Evolutionary conservation across 495 filamentous ascomycete genomes (phyloP), one percentile per base, ranked within the genome.

Genomic region (Friedmanniomyces endolithicus): DNA sequence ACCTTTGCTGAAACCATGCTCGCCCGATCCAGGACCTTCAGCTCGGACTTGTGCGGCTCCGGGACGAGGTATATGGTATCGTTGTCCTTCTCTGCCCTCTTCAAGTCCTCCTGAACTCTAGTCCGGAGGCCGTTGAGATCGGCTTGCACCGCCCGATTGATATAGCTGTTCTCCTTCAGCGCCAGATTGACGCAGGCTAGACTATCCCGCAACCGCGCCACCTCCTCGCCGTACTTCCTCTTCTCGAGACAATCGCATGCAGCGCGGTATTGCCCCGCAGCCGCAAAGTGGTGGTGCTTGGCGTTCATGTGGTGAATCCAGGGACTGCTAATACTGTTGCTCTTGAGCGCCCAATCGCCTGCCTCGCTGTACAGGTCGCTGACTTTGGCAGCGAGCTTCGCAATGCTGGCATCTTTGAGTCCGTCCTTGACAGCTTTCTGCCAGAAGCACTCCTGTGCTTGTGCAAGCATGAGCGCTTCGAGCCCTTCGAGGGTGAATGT

Each of bases 291-390:
- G 65, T 96, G 87, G 61, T 96, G 89, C 67, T 98, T 98, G 1
- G 92, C 92, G 6, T 85, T 86, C 81, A 92, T 92, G 62, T 97
- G 92, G 68, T 98, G 94, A 46, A 98, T 95, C 92, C 92, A 97
- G 53, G 94, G 87, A 44, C 83, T 87, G 61, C 87, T 92, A 56
- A 98, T 86, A 25, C 84, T 82, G 56, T 90, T 84, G 34, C 87
- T 94, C 58, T 87, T 89, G 55, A 90, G 83, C 6, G 88, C 88
- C 50, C 82, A 83, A 53, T 95, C 92, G 1, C 85, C 83, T 14
- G 90, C 87, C 44, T 84, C 73, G 25, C 81, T 85, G 67, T 96
- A 98, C 33, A 92, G 80, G 65, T 98, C 92, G 0, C 87, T 94
- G 1, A 97, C 90, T 56, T 90, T 84, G 0, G 87, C 88, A 12